Evolutionary conservation across 129 eudicot genomes (phyloP).

Genomic region (Kitagawia praeruptora): DNA sequence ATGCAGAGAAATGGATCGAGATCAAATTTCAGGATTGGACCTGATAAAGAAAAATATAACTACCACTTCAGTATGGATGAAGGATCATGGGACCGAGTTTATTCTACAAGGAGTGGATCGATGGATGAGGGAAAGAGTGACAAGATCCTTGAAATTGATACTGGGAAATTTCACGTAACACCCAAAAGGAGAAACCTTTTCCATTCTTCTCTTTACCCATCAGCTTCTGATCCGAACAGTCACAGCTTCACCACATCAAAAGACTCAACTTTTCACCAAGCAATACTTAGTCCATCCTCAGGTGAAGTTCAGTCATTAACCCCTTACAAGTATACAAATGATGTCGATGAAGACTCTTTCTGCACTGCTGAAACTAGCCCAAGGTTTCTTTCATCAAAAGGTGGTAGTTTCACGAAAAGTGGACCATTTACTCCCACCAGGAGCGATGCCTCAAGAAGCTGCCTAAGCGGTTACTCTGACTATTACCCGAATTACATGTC

Average conservation of each 20-base stretch:
- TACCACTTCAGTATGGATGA: conserved; percentile 5
- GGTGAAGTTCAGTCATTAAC: conserved; percentile 53
- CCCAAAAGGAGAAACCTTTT: conserved; percentile 45
- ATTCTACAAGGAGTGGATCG: not conserved
- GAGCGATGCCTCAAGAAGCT: conserved; percentile 70
- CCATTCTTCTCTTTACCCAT: conserved; percentile 33
- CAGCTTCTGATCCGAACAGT: conserved; percentile 35
- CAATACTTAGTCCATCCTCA: conserved; percentile 50
- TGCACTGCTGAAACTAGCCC: conserved; percentile 60
- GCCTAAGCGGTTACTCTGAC: conserved; percentile 63
- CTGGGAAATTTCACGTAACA: conserved; percentile 26
- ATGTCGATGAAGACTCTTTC: conserved; percentile 32
- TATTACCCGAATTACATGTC: conserved; percentile 79
- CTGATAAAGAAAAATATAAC: conserved; percentile 6
- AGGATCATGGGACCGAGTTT: conserved; percentile 11
- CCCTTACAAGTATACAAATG: conserved; percentile 22
- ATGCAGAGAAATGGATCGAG: conserved; percentile 51
- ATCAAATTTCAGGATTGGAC: conserved; percentile 10
- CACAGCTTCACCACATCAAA: conserved; percentile 65
- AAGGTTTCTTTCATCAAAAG: conserved; percentile 30
- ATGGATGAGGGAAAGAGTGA: conserved; percentile 38
- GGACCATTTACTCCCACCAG: conserved; percentile 55
- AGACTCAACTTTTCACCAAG: conserved; percentile 44
- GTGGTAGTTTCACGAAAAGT: conserved; percentile 28
- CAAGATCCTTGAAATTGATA: conserved; percentile 57